These are phyloP conservation scores for Quercus engelmannii DNA, from an alignment of 306 rosid genomes.

Conservation along the genomic window DNA sequence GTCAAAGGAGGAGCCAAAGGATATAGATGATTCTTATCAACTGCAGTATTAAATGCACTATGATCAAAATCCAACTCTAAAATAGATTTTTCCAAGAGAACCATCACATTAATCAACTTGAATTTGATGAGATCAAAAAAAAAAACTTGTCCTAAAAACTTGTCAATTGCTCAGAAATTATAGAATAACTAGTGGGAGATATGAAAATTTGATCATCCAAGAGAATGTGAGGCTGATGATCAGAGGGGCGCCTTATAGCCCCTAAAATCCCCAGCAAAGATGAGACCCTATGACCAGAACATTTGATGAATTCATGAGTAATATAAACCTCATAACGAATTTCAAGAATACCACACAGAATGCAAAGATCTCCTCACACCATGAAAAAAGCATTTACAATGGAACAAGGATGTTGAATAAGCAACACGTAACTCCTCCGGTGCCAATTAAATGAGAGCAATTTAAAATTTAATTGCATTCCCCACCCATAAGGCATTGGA, in stretches of 20 bases:
- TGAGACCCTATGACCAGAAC: background rate
- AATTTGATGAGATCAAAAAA: background rate
- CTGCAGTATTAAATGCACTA: constrained; percentile 31
- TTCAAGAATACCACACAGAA: background rate
- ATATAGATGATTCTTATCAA: constrained; percentile 49
- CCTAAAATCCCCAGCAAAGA: background rate
- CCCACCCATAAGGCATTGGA: background rate
- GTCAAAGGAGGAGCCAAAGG: constrained; percentile 54
- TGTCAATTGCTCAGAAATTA: background rate
- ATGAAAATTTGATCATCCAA: background rate
- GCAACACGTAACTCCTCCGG: background rate
- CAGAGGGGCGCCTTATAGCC: background rate
- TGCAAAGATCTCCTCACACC: background rate
- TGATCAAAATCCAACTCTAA: background rate
- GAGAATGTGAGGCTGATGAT: background rate
- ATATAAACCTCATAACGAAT: background rate
- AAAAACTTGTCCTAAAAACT: background rate
- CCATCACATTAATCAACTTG: background rate
- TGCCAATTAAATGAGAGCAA: background rate
- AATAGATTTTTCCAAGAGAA: background rate
- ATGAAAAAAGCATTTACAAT: background rate
- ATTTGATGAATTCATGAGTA: background rate
- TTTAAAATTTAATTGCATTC: background rate
- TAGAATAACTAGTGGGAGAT: background rate
- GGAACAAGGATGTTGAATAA: background rate